Base-by-base conservation (phyloP, 208 protist species). In the Acanthamoeba royreba region DNA sequence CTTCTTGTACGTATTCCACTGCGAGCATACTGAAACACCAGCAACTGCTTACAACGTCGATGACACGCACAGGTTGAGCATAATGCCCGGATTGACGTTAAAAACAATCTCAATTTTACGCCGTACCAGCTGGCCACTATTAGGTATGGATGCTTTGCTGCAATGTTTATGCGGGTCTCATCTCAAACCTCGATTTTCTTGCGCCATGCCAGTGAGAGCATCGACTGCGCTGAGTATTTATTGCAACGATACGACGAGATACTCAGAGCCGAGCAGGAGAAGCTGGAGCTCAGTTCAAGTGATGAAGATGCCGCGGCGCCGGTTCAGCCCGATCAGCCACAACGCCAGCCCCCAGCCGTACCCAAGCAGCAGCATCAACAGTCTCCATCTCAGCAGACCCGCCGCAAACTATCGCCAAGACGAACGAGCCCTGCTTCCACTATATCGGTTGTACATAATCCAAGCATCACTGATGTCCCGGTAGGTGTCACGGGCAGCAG, bases 191-290 rank as follows among this genome's bases (percentile, higher is more conserved):
- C n/a, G n/a, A n/a, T n/a, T n/a, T n/a, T n/a, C n/a, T n/a, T n/a
- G n/a, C n/a, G n/a, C n/a, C n/a, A n/a, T n/a, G n/a, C n/a, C 72
- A 83, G 43, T 25, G 72, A 83, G 43, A 83, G 72, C 72, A 83
- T 49, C 43, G 72, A 83, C 22, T 83, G 72, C 43, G 72, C 72
- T 4, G 72, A 83, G 43, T 83, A 42, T n/a, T n/a, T 83, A 35
- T 35, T 83, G 13, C 72, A 52, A 25, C 35, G 43, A 11, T 83
- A 49, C 43, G 72, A 83, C 40, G 40, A 83, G n/a, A 43, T 83
- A 13, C 40, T 83, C 33, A 11, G 72, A n/a, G 72, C 35, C 40
- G 72, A 83, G 72, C 40, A 83, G 43, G 72, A 49, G 40, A 83
- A 83, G 43, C 72, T 83, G 22, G 72, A 83, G 22, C 15, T 83